Evolutionary conservation across 768 basidiomycete species (phyloP), one percentile per base, ranked within the genome.

Genomic region (Calocera viscosa): DNA sequence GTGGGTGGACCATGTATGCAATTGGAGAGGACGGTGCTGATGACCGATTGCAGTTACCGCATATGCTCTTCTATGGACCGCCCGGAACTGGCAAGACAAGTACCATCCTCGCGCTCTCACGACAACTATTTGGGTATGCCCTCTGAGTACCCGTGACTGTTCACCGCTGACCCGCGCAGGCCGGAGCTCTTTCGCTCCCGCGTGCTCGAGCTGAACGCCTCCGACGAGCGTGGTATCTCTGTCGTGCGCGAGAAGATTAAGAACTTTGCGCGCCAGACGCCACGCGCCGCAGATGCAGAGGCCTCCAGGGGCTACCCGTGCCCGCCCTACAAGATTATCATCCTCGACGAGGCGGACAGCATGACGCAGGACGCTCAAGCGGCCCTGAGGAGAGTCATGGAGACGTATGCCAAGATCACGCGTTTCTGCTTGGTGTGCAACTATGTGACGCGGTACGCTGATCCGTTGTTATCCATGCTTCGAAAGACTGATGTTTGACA

Each of bases 291-390:
- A 74, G 88, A 91, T 69, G 86, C 86, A 26, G 75, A 1, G 72
- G 75, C 69, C 76, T 77, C 34, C 30, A 89, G 89, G 73, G 82
- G 80, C 47, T 98, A 97, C 74, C 95, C 94, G 49, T 95, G 91
- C 75, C 96, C 96, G 16, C 96, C 96, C 0, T 99, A 91, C 81
- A 99, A 99, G 75, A 95, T 99, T 70, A 89, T 99, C 74, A 98
- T 99, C 69, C 84, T 99, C 28, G 96, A 99, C 72, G 96, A 99
- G 77, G 96, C 96, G 24, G 96, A 99, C 76, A 95, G 93, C 3
- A 99, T 99, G 96, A 99, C 96, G 3, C 95, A 98, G 78, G 96
- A 99, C 74, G 96, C 96, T 2, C 96, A 99, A 75, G 94, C 89
- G 35, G 96, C 96, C 0, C 80, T 99, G 41, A 83, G 96, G 43